These are phyloP conservation scores for Tolypocladium inflatum DNA, from an alignment of 2,329 filamentous ascomycete species.

Conservation along the genomic window DNA sequence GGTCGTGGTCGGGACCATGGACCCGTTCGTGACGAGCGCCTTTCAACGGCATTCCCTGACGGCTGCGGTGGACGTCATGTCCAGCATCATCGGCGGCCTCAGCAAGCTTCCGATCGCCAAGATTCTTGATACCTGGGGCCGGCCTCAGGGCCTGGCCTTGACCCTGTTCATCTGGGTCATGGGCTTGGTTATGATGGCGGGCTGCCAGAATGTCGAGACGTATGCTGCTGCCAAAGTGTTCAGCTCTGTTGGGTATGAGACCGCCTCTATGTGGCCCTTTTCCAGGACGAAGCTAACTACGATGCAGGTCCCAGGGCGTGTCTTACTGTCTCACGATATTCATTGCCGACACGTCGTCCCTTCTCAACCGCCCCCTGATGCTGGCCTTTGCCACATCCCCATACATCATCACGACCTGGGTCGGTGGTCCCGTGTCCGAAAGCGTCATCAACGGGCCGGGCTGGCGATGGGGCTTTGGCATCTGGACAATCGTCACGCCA, in stretches of 20 bases:
- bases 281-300: background rate
- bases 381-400: conserved; percentile 55
- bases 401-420: conserved; percentile 57
- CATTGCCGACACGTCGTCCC: conserved; percentile 56
- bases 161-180: conserved; percentile 40
- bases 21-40: conserved; percentile 37
- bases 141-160: conserved; percentile 50
- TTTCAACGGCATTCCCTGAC: conserved; percentile 46
- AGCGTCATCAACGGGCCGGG: conserved; percentile 39
- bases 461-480: conserved; percentile 61
- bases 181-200: conserved; percentile 56
- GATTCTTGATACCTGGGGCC: conserved; percentile 57
- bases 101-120: conserved; percentile 58
- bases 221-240: conserved; percentile 59
- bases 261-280: background rate
- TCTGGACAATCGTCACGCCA: conserved; percentile 55
- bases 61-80: conserved; percentile 42
- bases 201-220: conserved; percentile 46
- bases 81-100: conserved; percentile 47
- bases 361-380: conserved; percentile 56
- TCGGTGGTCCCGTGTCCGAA: conserved; percentile 48
- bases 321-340: conserved; percentile 44
- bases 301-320: conserved; percentile 24
- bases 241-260: conserved; percentile 51
- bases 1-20: conserved; percentile 28